Conservation (phyloP, 75 land plant genomes). For the Sequoia sempervirens region DNA sequence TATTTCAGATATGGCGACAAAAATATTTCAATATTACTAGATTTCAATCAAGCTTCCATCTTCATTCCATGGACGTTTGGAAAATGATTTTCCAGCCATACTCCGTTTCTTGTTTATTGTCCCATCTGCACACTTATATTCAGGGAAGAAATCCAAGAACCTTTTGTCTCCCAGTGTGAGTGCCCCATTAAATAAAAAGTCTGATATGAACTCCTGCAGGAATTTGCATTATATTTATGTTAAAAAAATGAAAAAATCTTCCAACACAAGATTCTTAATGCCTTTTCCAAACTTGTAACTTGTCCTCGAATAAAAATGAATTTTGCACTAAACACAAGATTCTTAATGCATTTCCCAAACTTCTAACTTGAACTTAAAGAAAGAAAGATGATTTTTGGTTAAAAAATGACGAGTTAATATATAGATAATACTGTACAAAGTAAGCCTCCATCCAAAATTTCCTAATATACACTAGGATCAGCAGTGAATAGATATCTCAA, state of each 20-base stretch:
- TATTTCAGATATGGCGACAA: background rate
- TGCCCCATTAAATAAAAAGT: constrained; percentile 78
- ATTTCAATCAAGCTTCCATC: constrained; percentile 54
- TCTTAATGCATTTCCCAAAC: background rate
- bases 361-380: too few species aligned
- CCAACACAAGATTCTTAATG: background rate
- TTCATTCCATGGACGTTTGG: constrained; percentile 77
- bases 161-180: constrained; percentile 55
- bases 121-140: constrained; percentile 76
- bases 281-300: background rate
- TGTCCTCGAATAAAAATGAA: background rate
- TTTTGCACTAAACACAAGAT: background rate
- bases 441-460: background rate
- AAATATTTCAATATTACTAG: background rate
- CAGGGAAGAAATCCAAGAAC: constrained; percentile 95
- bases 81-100: constrained; percentile 76
- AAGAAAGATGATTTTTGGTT: background rate
- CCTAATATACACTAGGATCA: background rate
- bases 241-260: background rate
- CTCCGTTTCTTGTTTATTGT: constrained; percentile 67
- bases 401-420: background rate
- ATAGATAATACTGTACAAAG: background rate
- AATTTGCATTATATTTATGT: background rate
- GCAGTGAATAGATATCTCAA: background rate
- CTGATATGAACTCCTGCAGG: constrained; percentile 43